phyloP scores from a whole-genome alignment of 176 grass and related monocot species.

The Carex littledalei region DNA sequence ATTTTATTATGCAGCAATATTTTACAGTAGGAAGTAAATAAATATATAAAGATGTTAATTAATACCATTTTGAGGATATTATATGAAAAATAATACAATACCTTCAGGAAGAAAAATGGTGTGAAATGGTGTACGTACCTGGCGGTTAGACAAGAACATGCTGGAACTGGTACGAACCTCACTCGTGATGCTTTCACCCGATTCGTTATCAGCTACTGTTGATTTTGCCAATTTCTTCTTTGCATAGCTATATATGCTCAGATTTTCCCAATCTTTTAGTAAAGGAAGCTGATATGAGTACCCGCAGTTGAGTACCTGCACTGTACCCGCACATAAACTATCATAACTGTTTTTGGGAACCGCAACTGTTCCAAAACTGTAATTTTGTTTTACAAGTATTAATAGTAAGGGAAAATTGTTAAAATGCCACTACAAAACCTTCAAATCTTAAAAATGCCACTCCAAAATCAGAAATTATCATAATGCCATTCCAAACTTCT shows the following conservation, averaged over 20 bases:
- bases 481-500: no score
- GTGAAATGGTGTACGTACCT: constrained; percentile 11
- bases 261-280: no score
- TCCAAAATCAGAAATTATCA: no score
- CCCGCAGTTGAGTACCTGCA: no score
- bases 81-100: constrained; percentile 12
- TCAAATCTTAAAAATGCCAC: no score
- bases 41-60: neutral
- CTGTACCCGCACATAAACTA: no score
- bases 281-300: no score
- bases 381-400: no score
- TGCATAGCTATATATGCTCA: neutral
- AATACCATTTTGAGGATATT: neutral
- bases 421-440: no score
- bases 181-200: constrained; percentile 25
- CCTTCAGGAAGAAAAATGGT: constrained; percentile 36
- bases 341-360: no score
- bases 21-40: neutral
- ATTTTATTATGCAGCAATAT: constrained; percentile 34
- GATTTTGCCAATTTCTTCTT: constrained; percentile 30
- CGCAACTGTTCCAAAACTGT: no score
- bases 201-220: constrained; percentile 28
- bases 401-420: no score
- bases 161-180: constrained; percentile 31
- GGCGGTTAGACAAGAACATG: constrained; percentile 31